phyloP scores from a whole-genome alignment of 495 filamentous ascomycete species.

The Parachaetomium inaequale region DNA sequence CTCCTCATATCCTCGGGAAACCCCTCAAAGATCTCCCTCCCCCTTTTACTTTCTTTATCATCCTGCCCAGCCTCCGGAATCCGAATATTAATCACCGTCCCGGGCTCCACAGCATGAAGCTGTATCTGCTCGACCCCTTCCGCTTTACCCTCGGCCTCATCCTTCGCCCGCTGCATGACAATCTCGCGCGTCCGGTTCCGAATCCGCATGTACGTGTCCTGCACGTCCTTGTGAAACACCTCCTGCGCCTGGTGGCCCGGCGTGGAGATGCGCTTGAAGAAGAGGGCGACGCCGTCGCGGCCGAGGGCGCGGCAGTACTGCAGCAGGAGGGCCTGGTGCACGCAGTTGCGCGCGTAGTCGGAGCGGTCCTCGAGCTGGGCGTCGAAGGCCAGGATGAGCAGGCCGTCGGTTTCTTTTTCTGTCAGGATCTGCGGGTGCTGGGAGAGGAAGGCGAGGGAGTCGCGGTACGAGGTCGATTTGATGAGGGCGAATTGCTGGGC shows the following conservation, averaged over 20 bases:
- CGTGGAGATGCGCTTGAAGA: slow-evolving; percentile 96
- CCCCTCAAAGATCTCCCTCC: slow-evolving; percentile 71
- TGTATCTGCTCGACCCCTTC: slow-evolving; percentile 89
- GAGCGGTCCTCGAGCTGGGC: slow-evolving; percentile 69
- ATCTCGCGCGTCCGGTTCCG: slow-evolving; percentile 75
- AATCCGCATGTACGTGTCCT: slow-evolving; percentile 79
- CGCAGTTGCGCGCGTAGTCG: slow-evolving; percentile 78
- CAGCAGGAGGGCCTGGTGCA: slow-evolving; percentile 86
- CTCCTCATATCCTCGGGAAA: slow-evolving; percentile 77
- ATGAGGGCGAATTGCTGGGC: slow-evolving; percentile 78
- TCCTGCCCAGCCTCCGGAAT: slow-evolving; percentile 64
- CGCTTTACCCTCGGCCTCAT: slow-evolving; percentile 54
- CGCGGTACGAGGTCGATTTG: slow-evolving; percentile 66
- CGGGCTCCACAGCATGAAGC: slow-evolving; percentile 91
- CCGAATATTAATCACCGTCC: slow-evolving; percentile 85
- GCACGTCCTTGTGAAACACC: slow-evolving; percentile 89
- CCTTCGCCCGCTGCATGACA: slow-evolving; percentile 58
- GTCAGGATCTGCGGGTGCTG: slow-evolving; percentile 70
- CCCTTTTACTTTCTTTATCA: slow-evolving; percentile 61
- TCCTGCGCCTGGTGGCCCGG: slow-evolving; percentile 86
- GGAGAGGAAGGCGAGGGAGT: slow-evolving; percentile 69
- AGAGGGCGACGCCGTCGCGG: slow-evolving; percentile 80
- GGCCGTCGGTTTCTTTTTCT: slow-evolving; percentile 86
- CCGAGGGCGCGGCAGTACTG: slow-evolving; percentile 93
- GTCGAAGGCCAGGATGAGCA: slow-evolving; percentile 89